Evolutionary conservation across 768 basidiomycete species (phyloP).

Genomic region (Lactarius pseudohatsudake): DNA sequence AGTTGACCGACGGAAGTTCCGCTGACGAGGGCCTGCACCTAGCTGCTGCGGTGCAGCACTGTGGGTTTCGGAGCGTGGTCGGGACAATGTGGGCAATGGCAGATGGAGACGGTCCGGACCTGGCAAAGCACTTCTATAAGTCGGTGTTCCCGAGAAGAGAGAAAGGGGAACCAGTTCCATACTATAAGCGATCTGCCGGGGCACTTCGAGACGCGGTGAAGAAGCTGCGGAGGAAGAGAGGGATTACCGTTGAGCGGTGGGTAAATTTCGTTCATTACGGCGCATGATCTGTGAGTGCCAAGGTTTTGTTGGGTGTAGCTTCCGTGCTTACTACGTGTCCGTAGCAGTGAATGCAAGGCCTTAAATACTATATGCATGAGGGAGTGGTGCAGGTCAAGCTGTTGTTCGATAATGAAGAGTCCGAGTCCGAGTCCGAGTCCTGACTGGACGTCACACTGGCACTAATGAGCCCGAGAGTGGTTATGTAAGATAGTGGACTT

Average conservation of each 20-base stretch:
- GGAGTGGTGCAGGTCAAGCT: too few relatives aligned
- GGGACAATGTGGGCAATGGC: background rate
- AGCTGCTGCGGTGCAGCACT: background rate
- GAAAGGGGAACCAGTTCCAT: background rate
- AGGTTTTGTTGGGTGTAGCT: background rate
- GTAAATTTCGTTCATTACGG: conserved; percentile 13
- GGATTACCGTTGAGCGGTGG: background rate
- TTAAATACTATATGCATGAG: too few relatives aligned
- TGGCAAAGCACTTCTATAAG: background rate
- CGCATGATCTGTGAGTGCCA: background rate
- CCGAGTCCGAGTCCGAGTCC: too few relatives aligned
- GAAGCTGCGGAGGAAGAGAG: background rate
- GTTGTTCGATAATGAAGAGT: too few relatives aligned
- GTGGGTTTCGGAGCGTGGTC: background rate
- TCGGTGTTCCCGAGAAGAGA: background rate
- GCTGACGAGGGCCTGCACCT: background rate
- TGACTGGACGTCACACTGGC: too few relatives aligned
- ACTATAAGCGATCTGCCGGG: background rate
- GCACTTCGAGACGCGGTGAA: background rate
- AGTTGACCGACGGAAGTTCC: background rate
- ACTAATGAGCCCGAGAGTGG: too few relatives aligned
- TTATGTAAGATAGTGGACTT: too few relatives aligned
- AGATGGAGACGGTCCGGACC: background rate
- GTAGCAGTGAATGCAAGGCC: too few relatives aligned
- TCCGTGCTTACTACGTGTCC: background rate